phyloP scores from a whole-genome alignment of 176 grass and related monocot species.

The Triticum aestivum region DNA sequence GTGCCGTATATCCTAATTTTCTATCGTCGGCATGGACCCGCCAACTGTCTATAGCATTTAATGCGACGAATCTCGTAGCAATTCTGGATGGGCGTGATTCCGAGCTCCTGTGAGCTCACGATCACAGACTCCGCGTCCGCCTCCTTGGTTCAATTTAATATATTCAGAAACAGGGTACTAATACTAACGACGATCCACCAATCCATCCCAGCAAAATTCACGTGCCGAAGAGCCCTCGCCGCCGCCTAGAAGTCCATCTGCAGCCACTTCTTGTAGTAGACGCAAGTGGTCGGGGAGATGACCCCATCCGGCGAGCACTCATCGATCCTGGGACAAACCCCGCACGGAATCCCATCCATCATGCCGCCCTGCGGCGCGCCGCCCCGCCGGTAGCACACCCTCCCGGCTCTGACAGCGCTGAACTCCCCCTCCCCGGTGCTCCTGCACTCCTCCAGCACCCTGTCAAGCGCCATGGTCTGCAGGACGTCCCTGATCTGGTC shows the following conservation, averaged over 20 bases:
- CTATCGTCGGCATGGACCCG: no score
- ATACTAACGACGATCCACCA: neutral
- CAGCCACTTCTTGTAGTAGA: slow-evolving; percentile 60
- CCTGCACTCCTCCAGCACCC: slow-evolving; percentile 53
- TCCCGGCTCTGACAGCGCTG: slow-evolving; percentile 16
- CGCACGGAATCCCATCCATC: slow-evolving; percentile 45
- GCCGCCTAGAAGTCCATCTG: slow-evolving; percentile 46
- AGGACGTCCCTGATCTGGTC: slow-evolving; percentile 54
- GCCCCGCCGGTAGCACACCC: slow-evolving; percentile 36
- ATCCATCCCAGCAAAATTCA: neutral
- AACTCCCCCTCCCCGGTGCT: slow-evolving; percentile 57
- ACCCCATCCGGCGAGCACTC: slow-evolving; percentile 50
- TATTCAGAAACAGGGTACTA: no score
- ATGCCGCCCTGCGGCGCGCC: slow-evolving; percentile 1
- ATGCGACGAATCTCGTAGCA: no score
- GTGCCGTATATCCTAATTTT: no score
- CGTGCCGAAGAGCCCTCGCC: neutral
- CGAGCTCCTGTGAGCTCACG: no score
- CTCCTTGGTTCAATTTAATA: no score
- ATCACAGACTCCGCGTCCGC: no score
- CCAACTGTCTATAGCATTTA: no score
- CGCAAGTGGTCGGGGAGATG: slow-evolving; percentile 49
- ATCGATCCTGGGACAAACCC: slow-evolving; percentile 50
- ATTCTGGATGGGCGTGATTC: no score
- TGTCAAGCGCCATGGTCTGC: slow-evolving; percentile 54